Conservation (phyloP, 176 grass and related monocot genomes). For the Hordeum vulgare region DNA sequence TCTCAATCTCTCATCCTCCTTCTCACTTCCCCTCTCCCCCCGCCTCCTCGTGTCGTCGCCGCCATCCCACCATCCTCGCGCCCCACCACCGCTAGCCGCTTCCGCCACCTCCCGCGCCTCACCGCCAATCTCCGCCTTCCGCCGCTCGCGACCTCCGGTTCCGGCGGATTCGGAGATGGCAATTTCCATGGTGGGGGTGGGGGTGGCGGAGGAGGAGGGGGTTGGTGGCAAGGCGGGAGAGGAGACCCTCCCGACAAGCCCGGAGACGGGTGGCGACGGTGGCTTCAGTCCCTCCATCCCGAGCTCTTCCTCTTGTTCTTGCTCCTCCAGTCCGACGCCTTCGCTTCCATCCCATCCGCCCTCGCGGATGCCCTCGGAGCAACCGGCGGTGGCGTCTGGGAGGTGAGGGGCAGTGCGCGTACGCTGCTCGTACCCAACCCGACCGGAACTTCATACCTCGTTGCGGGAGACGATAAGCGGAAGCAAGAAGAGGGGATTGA, state of each 20-base stretch:
- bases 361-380: slow-evolving; percentile 35
- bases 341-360: slow-evolving; percentile 19
- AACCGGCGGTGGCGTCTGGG: slow-evolving; percentile 32
- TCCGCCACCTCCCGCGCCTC: slow-evolving; percentile 2
- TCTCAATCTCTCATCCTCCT: slow-evolving; percentile 30
- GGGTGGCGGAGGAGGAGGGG: slow-evolving; percentile 9
- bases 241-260: slow-evolving; percentile 27
- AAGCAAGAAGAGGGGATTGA: neutral
- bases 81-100: neutral
- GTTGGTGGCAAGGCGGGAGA: slow-evolving; percentile 11
- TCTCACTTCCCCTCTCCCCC: neutral
- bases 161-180: slow-evolving; percentile 20
- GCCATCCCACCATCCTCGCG: neutral
- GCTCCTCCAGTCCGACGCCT: slow-evolving; percentile 34
- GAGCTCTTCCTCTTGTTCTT: slow-evolving; percentile 27
- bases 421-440: slow-evolving; percentile 38
- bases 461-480: slow-evolving; percentile 5
- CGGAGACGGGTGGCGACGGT: slow-evolving; percentile 1
- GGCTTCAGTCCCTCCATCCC: slow-evolving; percentile 33
- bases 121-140: neutral
- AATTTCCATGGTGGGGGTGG: neutral
- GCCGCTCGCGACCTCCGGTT: slow-evolving; percentile 2
- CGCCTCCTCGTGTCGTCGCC: neutral
- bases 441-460: slow-evolving; percentile 17
- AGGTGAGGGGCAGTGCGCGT: slow-evolving; percentile 52